Conservation (phyloP, 805 yeast genomes). For the Isabelozyma gotoi region DNA sequence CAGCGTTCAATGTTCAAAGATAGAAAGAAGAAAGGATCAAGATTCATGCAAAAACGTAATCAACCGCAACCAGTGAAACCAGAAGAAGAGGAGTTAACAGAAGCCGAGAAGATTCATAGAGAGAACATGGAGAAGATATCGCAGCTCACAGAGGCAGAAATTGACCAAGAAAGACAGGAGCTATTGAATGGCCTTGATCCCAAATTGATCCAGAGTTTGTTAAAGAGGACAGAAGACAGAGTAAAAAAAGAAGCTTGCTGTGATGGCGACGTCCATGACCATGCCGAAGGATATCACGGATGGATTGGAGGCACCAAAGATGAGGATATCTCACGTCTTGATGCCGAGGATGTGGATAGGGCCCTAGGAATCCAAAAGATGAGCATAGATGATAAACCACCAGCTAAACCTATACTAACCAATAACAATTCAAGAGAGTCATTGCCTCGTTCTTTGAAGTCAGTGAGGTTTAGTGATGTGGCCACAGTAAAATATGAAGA, state of each 20-base stretch:
- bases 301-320: slow-evolving; percentile 43
- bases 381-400: slow-evolving; percentile 8
- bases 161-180: slow-evolving; percentile 64
- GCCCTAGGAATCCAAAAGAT: slow-evolving; percentile 33
- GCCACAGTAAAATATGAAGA: slow-evolving; percentile 30
- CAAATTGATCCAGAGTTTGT: slow-evolving; percentile 54
- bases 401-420: background rate
- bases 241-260: slow-evolving; percentile 10
- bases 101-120: slow-evolving; percentile 70
- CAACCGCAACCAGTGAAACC: slow-evolving; percentile 24
- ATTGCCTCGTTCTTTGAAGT: background rate
- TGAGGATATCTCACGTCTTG: slow-evolving; percentile 33
- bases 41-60: slow-evolving; percentile 48
- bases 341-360: slow-evolving; percentile 33
- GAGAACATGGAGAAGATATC: slow-evolving; percentile 68
- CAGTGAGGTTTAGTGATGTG: slow-evolving; percentile 32
- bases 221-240: slow-evolving; percentile 57
- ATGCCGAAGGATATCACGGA: slow-evolving; percentile 42
- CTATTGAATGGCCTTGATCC: slow-evolving; percentile 70
- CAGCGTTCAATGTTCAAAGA: slow-evolving; percentile 19
- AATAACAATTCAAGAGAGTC: background rate
- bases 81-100: slow-evolving; percentile 38
- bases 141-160: slow-evolving; percentile 64
- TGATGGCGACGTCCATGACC: slow-evolving; percentile 23
- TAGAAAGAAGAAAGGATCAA: slow-evolving; percentile 37